Evolutionary conservation across 257 asterid genomes (phyloP), one percentile per base, ranked within the genome.

Genomic region (Nicotiana obtusifolia): DNA sequence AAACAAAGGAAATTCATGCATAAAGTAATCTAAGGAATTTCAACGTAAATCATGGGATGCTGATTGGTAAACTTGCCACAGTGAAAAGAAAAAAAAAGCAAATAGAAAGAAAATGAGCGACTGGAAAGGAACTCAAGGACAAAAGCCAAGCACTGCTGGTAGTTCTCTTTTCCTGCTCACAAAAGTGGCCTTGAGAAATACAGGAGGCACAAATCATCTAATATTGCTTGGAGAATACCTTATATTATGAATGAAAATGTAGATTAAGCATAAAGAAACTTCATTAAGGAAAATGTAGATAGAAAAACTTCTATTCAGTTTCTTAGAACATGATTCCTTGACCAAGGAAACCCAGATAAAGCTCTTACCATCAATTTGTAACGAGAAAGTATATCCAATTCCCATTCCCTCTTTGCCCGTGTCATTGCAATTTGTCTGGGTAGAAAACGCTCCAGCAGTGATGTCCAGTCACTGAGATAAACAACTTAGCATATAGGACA

Each of bases 321-420:
- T 37, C 82, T 64, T 35, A 15, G 80, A 75, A 47, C 62, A 75
- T 47, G 26, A 77, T 33, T 35, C 28, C 37, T 4, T 16, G 76
- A 56, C 7, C 35, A 57, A 35, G 41, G 30, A 73, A n/a, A 22
- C 47, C 67, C 76, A 71, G 59, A 20, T 71, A 80, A 8, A 33
- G 73, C 79, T 81, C 90, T 89, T 86, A 96, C 99, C 99, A 96
- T 89, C 73, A 95, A 87, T 78, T 90, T 92, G 82, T 94, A 96
- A 79, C 98, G 97, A 87, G 98, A 88, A 83, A 92, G 91, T 86
- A 96, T 89, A 86, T 96, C 99, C 68, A 83, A 75, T 83, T 96
- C 99, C 99, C 99, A 96, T 52, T 94, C 99, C 88, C 92, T 93
- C 90, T 90, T 96, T 81, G 92, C 98, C 87, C 98, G 90, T 84